Conservation (phyloP, 2,329 filamentous ascomycete genomes). For the Talaromyces sp. region DNA sequence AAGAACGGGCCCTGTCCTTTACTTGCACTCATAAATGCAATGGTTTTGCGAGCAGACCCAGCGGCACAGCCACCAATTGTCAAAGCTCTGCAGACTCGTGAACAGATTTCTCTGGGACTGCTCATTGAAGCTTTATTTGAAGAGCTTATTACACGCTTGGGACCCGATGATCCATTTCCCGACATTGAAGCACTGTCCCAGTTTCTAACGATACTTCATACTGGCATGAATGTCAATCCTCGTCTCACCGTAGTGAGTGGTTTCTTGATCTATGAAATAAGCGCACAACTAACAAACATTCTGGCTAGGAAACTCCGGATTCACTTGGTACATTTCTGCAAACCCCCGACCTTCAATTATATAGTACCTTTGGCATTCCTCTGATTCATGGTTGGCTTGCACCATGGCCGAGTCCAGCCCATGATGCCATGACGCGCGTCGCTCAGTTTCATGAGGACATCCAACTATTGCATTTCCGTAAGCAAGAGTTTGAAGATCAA, state of each 20-base stretch:
- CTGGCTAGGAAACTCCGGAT: conserved; percentile 32
- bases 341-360: conserved; percentile 86
- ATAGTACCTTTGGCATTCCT: conserved; percentile 84
- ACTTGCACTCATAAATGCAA: conserved; percentile 87
- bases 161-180: conserved; percentile 70
- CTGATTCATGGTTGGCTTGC: conserved; percentile 94
- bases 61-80: conserved; percentile 70
- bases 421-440: conserved; percentile 70
- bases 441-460: conserved; percentile 89
- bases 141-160: conserved; percentile 79
- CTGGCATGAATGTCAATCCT: conserved; percentile 98
- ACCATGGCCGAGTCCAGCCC: conserved; percentile 63
- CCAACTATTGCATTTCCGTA: conserved; percentile 82
- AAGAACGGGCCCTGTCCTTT: conserved; percentile 92
- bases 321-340: conserved; percentile 78
- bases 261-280: not conserved
- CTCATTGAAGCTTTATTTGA: conserved; percentile 90
- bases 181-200: conserved; percentile 86
- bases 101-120: conserved; percentile 84
- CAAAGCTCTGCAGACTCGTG: conserved; percentile 74
- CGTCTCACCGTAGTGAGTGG: conserved; percentile 67
- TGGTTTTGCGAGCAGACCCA: conserved; percentile 78
- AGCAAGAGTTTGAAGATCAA: conserved; percentile 85
- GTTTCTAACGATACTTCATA: conserved; percentile 86
- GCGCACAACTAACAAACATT: conserved; percentile 16